A percentile compares a stretch with the other conserved stretches of the same genome.
These are phyloP conservation scores for Limnanthes douglasii DNA, from an alignment of 345 rosid genomes.

Conservation along the genomic window DNA sequence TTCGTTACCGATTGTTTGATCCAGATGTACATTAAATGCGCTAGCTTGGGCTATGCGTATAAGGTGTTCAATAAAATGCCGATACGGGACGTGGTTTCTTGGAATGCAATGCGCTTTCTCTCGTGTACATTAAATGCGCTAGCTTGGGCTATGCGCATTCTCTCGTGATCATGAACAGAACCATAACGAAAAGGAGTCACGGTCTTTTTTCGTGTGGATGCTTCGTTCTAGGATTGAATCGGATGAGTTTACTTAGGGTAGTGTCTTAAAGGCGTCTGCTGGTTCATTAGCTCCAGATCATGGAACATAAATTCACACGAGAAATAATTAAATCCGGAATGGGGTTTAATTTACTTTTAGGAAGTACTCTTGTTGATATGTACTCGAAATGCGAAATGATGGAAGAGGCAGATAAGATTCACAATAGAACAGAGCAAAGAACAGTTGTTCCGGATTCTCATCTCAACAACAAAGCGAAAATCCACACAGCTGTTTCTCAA, in stretches of 20 bases:
- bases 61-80: slow-evolving; percentile 58
- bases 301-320: slow-evolving; percentile 63
- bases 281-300: slow-evolving; percentile 30
- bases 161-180: slow-evolving; percentile 84
- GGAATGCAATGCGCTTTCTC: slow-evolving; percentile 57
- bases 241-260: slow-evolving; percentile 88
- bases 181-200: slow-evolving; percentile 36
- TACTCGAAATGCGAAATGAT: slow-evolving; percentile 70
- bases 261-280: slow-evolving; percentile 76
- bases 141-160: slow-evolving; percentile 35
- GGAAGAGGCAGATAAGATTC: slow-evolving; percentile 60
- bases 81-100: slow-evolving; percentile 49
- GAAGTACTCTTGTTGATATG: slow-evolving; percentile 78
- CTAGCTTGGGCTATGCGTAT: slow-evolving; percentile 25
- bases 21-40: slow-evolving; percentile 39
- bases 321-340: slow-evolving; percentile 63
- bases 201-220: slow-evolving; percentile 50
- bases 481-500: slow-evolving; percentile 50
- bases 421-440: slow-evolving; percentile 33
- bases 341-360: slow-evolving; percentile 43
- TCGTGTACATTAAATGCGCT: slow-evolving; percentile 34
- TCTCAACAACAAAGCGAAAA: slow-evolving; percentile 56
- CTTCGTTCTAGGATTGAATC: slow-evolving; percentile 47
- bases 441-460: slow-evolving; percentile 58
- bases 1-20: slow-evolving; percentile 66